These are phyloP conservation scores for Handroanthus guayacan DNA, from an alignment of 257 asterid genomes.

Conservation along the genomic window DNA sequence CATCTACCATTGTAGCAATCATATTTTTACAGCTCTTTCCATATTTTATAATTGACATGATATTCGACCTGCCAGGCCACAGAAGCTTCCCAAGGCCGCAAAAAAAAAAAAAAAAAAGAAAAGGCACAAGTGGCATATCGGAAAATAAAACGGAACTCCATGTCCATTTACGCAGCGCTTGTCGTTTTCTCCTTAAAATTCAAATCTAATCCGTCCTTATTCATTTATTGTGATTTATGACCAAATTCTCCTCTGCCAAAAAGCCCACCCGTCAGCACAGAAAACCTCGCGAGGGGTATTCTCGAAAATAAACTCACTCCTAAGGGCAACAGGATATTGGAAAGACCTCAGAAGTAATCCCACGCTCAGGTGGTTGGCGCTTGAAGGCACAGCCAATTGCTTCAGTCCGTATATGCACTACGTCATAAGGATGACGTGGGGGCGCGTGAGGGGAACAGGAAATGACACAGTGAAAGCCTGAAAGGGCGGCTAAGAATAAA, in stretches of 20 bases:
- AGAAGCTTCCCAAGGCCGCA: too few species aligned
- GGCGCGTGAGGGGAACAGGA: constrained; percentile 21
- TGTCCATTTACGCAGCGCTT: constrained; percentile 9
- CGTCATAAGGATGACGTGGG: constrained; percentile 35
- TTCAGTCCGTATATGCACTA: neutral
- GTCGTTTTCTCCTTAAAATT: constrained; percentile 30
- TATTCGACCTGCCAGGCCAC: too few species aligned
- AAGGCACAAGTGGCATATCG: constrained; percentile 15
- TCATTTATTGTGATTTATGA: constrained; percentile 35
- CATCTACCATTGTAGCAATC: too few species aligned
- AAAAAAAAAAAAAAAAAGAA: too few species aligned
- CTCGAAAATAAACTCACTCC: neutral
- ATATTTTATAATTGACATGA: too few species aligned
- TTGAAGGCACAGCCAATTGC: neutral
- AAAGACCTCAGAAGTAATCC: neutral
- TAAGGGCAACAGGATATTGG: neutral
- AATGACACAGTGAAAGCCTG: constrained; percentile 9
- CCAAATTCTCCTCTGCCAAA: constrained; percentile 37
- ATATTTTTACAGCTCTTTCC: too few species aligned
- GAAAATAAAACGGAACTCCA: constrained; percentile 9
- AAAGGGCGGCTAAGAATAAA: constrained; percentile 41
- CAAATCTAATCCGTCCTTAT: constrained; percentile 11
- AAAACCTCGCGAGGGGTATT: constrained; percentile 37
- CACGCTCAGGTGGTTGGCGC: constrained; percentile 6
- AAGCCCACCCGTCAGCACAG: constrained; percentile 33